Evolutionary conservation across 768 basidiomycete species (phyloP), one percentile per base, ranked within the genome.

Genomic region (Mycena galopus): DNA sequence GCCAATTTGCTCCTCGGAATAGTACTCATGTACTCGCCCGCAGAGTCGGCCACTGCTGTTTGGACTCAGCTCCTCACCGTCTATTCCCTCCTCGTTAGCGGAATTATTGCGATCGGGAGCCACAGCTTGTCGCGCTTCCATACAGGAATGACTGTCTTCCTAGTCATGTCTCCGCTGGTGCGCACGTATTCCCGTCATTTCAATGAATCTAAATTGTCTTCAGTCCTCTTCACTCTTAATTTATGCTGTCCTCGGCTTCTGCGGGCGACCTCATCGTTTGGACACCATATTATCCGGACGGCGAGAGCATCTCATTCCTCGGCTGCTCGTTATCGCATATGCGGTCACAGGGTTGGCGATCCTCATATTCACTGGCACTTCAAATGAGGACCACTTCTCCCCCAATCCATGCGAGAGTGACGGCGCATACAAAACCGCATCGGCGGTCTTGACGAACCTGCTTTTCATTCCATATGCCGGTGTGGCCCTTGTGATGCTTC

Each of bases 61-160:
- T 69, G 68, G 68, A 65, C 69, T 1, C 69, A 70, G 32, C 44
- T 70, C 23, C 44, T 70, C 17, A 70, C 62, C 11, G 69, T 70
- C 42, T 70, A 70, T 32, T 70, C 69, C 2, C 61, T 70, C 11
- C 69, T 70, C 62, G 27, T 70, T 19, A 70, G 69, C 44, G 63
- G 42, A 0, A 14, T 65, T 14, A 64, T 70, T 8, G 55, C 69
- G 1, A 70, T 65, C 50, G 57, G 42, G 3, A 3, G 29, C 16
- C 16, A 3, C 17, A 32, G 12, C 42, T 8, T 70, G 42, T 50
- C 62, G n/a, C 69, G 69, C 21, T 64, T 70, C 57, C 69, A 70
- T 33, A 57, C 69, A 0, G 44, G 35, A 30, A 64, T 70, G 69
- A 58, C 62, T 2, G 27, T 51, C 23, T 65, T 65, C 19, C 69